phyloP scores from a whole-genome alignment of 176 grass and related monocot genomes.

The Cymbopogon citratus region DNA sequence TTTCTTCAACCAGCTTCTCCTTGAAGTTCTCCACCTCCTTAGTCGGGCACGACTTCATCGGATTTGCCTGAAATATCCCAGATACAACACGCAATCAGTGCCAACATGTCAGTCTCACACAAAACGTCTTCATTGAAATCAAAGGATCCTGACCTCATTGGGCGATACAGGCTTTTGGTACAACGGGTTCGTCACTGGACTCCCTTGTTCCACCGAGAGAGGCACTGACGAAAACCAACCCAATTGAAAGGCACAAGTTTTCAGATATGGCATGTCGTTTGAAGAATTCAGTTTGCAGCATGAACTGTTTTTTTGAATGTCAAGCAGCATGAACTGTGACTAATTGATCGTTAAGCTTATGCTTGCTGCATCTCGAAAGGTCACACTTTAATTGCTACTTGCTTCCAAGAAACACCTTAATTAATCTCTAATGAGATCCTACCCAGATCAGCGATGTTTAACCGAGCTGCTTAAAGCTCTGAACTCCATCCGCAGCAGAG shows the following conservation, averaged over 20 bases:
- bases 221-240: conserved; percentile 30
- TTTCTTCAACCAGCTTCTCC: conserved; percentile 69
- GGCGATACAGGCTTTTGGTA: conserved; percentile 40
- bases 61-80: conserved; percentile 40
- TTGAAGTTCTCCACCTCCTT: conserved; percentile 41
- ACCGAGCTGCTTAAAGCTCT: background rate
- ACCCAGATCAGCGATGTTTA: background rate
- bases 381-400: background rate
- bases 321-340: background rate
- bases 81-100: background rate
- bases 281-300: background rate
- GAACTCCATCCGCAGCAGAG: background rate
- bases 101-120: background rate
- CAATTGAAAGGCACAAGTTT: conserved; percentile 3
- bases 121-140: background rate
- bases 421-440: background rate
- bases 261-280: background rate
- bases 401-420: background rate
- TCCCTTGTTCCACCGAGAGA: conserved; percentile 49
- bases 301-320: too few relatives aligned
- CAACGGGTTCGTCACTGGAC: conserved; percentile 44
- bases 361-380: background rate
- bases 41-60: conserved; percentile 69
- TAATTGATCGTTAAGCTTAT: background rate
- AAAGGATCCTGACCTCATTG: conserved; percentile 32